Base-by-base conservation (phyloP, 805 yeast species). In the Kodamaea leandrae region DNA sequence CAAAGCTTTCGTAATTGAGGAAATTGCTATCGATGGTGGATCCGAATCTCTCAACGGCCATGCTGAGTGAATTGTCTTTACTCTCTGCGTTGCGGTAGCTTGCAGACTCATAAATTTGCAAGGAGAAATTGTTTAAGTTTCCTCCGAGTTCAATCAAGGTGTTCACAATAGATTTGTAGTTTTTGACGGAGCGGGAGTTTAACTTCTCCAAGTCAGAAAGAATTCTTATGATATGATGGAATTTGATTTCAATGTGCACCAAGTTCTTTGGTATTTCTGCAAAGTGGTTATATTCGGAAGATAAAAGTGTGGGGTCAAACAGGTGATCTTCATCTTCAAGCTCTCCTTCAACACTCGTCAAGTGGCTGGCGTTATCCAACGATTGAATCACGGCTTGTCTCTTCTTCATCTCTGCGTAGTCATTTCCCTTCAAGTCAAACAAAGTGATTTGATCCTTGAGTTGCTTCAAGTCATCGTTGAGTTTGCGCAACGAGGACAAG, bases 141-240 rank as follows among this genome's bases (percentile, higher is more conserved):
- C 80, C 81, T 15, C 83, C 83, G 37, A 78, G 59, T 51, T 76
- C 80, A 10, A 76, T 66, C 47, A 77, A 51, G 4, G 63, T 58
- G 12, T 59, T 44, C 37, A 74, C 61, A 24, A 73, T 54, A 0
- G 51, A 49, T 38, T 70, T 71, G 45, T 68, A 66, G 47, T 68
- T 65, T 33, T 69, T 67, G 16, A 63, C 58, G 7, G 72, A 51
- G 18, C 64, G 60, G n/a, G 68, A 54, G 46, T 66, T 61, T 4
- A 63, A 45, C 32, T 57, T 57, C 45, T 73, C 74, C 32, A 76
- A 47, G 24, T 63, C 68, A 19, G 48, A 44, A 18, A 68, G 49
- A 4, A 63, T 52, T 35, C 58, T 61, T 26, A 68, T 55, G 38
- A 60, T 57, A 33, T 60, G 58, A 36, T 60, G 62, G 44, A 66